Evolutionary conservation across 768 basidiomycete genomes (phyloP), one percentile per base, ranked within the genome.

Genomic region (Gloeostereum incarnatum): DNA sequence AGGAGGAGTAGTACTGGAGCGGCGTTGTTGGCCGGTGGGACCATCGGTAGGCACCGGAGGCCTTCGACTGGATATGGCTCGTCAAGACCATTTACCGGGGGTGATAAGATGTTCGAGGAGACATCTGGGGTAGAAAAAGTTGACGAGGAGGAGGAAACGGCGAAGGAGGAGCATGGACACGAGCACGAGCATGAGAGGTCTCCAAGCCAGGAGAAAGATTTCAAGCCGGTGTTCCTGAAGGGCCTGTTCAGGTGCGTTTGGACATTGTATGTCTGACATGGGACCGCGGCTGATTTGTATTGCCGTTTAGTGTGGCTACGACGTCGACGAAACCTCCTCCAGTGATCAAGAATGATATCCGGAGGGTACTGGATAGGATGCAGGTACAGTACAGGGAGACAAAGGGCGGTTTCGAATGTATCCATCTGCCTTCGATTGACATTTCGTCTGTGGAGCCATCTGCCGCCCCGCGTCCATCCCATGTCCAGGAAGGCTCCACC

Each of bases 151-250:
- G 57, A 56, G 36, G 65, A 64, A 25, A 68, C 63, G 38, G 59
- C 62, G 35, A 62, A 63, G 31, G 57, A 55, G 8, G 61, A 57
- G 20, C 43, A 46, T 6, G 49, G 47, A 2, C 53, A 41, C 6
- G 32, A 34, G 4, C 48, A 41, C 26, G 64, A 57, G 17, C 49
- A 46, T 14, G 72, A 69, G 40, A 70, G 69, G 40, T 57, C 55
- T n/a, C 65, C 65, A 41, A 65, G 59, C 44, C 66, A 72, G 31
- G 69, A 71, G 45, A 81, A 79, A 59, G 84, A 88, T 41, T 82
- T 89, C 52, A 98, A 97, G 63, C 89, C 96, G 1, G 79, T 97
- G 32, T 94, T 89, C 61, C 62, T 98, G 52, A 99, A 98, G 61
- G 96, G 96, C 5, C 54, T 99, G 35, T 97, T 99, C 65, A 92